phyloP scores from a whole-genome alignment of 768 basidiomycete species.

The Phylloporus sp. region DNA sequence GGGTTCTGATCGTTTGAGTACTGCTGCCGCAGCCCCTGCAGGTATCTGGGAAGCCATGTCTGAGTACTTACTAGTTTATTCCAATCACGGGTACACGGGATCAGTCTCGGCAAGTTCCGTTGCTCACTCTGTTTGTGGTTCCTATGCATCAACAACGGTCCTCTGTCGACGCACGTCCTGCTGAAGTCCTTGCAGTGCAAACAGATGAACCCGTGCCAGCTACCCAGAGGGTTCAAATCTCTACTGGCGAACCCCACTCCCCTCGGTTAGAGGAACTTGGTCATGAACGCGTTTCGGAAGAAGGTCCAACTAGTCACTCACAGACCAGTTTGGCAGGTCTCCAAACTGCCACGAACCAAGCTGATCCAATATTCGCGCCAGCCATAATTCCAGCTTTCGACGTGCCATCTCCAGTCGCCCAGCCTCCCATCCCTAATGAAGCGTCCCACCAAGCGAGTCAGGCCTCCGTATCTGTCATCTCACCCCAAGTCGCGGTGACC shows the following conservation, averaged over 20 bases:
- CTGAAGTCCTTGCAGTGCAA: constrained; percentile 2
- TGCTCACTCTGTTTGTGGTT: neutral
- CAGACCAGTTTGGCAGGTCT: neutral
- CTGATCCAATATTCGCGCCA: neutral
- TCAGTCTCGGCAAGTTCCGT: constrained; percentile 28
- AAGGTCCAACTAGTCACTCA: neutral
- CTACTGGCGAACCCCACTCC: constrained; percentile 2
- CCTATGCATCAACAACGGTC: constrained; percentile 19
- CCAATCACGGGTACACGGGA: neutral
- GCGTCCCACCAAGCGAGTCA: constrained; percentile 2
- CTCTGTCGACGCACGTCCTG: constrained; percentile 1
- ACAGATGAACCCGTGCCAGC: constrained; percentile 6
- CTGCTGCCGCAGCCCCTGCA: constrained; percentile 62
- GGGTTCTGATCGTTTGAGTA: constrained; percentile 72
- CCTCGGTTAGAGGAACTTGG: neutral
- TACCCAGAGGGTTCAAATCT: constrained; percentile 4
- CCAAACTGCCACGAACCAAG: constrained; percentile 3
- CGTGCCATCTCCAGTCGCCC: constrained; percentile 7
- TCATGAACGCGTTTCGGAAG: neutral
- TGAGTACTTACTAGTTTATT: neutral
- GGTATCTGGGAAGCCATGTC: constrained; percentile 39
- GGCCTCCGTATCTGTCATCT: constrained; percentile 4
- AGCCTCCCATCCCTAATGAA: constrained; percentile 3
- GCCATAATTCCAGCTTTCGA: neutral
- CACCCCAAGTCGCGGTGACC: constrained; percentile 6